Conservation (phyloP, 2,329 filamentous ascomycete species). For the Colletotrichum godetiae region DNA sequence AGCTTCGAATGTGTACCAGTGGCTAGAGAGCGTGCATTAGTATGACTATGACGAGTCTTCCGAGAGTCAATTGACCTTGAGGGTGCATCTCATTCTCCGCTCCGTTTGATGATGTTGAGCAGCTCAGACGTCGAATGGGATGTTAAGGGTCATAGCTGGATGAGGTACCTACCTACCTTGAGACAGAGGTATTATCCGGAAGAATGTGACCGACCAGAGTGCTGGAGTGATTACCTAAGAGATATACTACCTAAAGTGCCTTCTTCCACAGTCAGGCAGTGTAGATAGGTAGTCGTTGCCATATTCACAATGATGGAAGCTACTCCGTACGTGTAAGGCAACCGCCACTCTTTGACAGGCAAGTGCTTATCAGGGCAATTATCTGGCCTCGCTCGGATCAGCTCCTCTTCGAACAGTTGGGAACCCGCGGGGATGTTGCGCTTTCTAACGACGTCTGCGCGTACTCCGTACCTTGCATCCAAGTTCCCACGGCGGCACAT, state of each 20-base stretch:
- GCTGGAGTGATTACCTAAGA: too few relatives aligned
- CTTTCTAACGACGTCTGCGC: not conserved
- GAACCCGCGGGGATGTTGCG: not conserved
- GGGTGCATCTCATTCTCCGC: not conserved
- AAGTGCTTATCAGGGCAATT: not conserved
- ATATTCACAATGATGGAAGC: not conserved
- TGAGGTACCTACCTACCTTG: too few relatives aligned
- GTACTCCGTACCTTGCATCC: not conserved
- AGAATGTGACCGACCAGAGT: not conserved
- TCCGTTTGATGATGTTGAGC: not conserved
- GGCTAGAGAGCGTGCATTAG: not conserved
- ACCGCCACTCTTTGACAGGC: not conserved
- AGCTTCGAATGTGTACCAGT: not conserved
- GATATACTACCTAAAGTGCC: too few relatives aligned
- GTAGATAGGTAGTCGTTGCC: not conserved
- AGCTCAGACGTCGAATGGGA: not conserved
- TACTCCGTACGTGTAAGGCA: too few relatives aligned
- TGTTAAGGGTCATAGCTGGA: not conserved
- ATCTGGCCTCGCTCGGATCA: not conserved
- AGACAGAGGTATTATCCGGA: not conserved
- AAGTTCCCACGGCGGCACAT: constrained; percentile 22
- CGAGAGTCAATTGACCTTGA: constrained; percentile 10
- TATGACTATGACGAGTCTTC: not conserved
- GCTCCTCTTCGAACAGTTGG: not conserved
- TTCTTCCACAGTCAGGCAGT: not conserved